Conservation (phyloP, 306 rosid species). For the Hippophae tibetana region DNA sequence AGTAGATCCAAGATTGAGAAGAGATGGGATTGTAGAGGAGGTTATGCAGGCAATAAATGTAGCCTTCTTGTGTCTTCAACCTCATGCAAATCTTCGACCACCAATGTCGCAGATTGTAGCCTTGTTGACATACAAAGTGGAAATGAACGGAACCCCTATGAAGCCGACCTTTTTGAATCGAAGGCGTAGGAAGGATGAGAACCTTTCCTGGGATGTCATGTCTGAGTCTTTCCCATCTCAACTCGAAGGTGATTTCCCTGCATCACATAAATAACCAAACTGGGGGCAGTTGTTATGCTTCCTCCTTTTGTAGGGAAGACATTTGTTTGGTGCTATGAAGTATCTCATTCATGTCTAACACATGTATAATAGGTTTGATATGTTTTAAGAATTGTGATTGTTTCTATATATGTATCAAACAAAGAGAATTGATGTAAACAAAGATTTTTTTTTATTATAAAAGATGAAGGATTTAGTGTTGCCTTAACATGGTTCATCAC, state of each 20-base stretch:
- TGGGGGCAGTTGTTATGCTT: slow-evolving; percentile 1
- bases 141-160: slow-evolving; percentile 41
- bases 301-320: neutral
- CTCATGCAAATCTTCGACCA: slow-evolving; percentile 60
- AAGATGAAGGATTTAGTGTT: too few species aligned
- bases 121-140: slow-evolving; percentile 50
- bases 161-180: slow-evolving; percentile 49
- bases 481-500: too few species aligned
- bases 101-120: slow-evolving; percentile 83
- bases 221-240: slow-evolving; percentile 42
- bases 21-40: slow-evolving; percentile 42
- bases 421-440: too few species aligned
- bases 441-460: too few species aligned
- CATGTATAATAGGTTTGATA: too few species aligned
- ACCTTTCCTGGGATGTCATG: slow-evolving; percentile 43
- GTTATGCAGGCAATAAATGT: slow-evolving; percentile 60
- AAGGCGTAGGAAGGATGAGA: slow-evolving; percentile 34
- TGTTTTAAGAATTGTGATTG: too few species aligned
- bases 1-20: slow-evolving; percentile 49
- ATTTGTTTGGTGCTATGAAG: too few species aligned
- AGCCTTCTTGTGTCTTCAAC: slow-evolving; percentile 65
- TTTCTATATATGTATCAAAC: too few species aligned
- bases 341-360: too few species aligned
- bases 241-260: slow-evolving; percentile 26
- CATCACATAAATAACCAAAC: slow-evolving; percentile 18